A percentile compares a stretch with the other conserved stretches of the same genome.
Evolutionary conservation across 139 green algal species (phyloP).

Genomic region (Chlorella sorokiniana): DNA sequence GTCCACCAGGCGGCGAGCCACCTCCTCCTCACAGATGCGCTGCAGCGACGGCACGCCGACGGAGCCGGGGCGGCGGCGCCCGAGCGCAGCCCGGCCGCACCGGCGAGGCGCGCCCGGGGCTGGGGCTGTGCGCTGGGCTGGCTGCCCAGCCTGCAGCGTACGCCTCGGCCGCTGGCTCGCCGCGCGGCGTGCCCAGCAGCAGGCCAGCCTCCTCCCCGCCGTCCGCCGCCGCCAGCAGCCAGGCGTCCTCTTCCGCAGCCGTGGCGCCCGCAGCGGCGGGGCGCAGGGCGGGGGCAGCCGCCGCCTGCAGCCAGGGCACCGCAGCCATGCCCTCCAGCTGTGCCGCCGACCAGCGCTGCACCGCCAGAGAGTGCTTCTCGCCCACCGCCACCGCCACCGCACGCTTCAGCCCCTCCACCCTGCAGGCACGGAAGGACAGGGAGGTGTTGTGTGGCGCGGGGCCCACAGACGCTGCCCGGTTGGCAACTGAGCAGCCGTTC

Average conservation of each 20-base stretch:
- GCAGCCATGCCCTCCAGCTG: slow-evolving; percentile 45
- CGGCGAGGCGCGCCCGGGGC: neutral
- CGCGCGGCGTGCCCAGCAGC: neutral
- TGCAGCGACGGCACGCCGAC: slow-evolving; percentile 61
- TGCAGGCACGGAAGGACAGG: slow-evolving; percentile 12
- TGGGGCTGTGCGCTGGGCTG: neutral
- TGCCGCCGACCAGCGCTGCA: slow-evolving; percentile 71
- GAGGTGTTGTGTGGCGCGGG: neutral
- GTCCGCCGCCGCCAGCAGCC: neutral
- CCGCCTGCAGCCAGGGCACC: slow-evolving; percentile 14
- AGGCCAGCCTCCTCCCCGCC: neutral
- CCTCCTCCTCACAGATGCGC: slow-evolving; percentile 70
- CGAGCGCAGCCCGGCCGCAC: neutral
- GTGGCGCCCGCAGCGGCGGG: neutral
- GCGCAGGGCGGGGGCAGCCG: neutral
- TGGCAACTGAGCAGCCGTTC: no score
- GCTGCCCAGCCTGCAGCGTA: no score
- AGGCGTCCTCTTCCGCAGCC: slow-evolving; percentile 17
- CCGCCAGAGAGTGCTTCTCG: slow-evolving; percentile 89
- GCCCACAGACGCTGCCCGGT: neutral
- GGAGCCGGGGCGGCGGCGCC: neutral
- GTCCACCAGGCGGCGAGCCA: slow-evolving; percentile 77
- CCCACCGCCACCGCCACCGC: slow-evolving; percentile 72
- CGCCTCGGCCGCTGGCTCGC: neutral
- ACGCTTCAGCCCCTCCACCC: slow-evolving; percentile 69